Evolutionary conservation across 345 rosid genomes (phyloP), one percentile per base, ranked within the genome.

Genomic region (Physaria fendleri): DNA sequence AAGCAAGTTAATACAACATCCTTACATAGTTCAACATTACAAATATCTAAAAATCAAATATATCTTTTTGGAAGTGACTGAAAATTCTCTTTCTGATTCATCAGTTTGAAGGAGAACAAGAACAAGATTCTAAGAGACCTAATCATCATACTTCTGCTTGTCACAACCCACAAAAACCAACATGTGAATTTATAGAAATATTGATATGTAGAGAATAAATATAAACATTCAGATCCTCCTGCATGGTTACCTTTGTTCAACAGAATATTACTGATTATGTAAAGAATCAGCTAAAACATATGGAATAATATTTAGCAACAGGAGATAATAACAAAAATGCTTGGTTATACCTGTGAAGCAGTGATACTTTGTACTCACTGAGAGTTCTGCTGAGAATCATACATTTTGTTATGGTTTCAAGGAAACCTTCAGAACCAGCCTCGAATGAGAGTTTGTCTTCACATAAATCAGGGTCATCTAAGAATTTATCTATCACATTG

Each of bases 351-450:
- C 95, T 82, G 65, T 55, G 78, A 48, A 60, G 56, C 34, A 74
- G 76, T 44, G 79, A 68, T 73, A 73, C 63, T 74, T 73, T 83
- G 79, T 83, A 82, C 66, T 87, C 91, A 65, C 76, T 82, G 70
- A 86, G 75, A 64, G 78, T 74, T 37, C 48, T 69, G 53, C 67
- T 68, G 43, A 85, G 79, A 73, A 88, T 79, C 73, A 89, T 71
- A 65, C 72, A 74, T 40, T 82, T 85, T 34, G 74, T 75, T 67
- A 89, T 68, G 55, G 76, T 81, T 65, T 82, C 91, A 71, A 80
- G 86, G 80, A 69, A 89, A 64, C 88, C 95, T 42, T 89, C 85
- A 40, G 81, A 82, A 73, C 93, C 97, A 68, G 97, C 88, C 76
- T 81, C 83, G 62, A 78, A 78, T 23, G 97, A 89, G 57, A 93